Conservation (phyloP, 1,139 yeast species). For the Saccharomyces hybrid region DNA sequence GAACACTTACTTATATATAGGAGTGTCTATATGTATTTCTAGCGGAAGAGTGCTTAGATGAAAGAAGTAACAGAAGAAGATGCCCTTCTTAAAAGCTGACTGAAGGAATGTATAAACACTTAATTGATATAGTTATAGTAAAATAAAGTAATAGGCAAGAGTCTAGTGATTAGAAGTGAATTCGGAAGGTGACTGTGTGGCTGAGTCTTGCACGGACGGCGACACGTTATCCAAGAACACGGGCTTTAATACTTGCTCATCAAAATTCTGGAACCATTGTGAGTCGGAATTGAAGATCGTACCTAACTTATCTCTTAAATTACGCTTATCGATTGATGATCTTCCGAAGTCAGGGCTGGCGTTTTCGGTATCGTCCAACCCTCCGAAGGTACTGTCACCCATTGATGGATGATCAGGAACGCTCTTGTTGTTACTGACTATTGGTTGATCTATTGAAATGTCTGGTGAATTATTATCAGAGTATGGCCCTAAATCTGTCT, state of each 20-base stretch:
- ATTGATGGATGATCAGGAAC: not conserved
- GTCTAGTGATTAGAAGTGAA: not conserved
- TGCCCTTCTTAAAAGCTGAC: not conserved
- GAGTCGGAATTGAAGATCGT: slow-evolving; percentile 57
- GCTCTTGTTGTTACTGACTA: not conserved
- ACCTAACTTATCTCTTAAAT: slow-evolving; percentile 27
- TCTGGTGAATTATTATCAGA: slow-evolving; percentile 21
- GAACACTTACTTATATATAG: not conserved
- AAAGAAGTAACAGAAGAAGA: not conserved
- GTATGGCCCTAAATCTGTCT: slow-evolving; percentile 17
- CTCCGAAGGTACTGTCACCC: not conserved
- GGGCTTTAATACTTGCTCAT: slow-evolving; percentile 92
- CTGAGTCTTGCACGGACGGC: not conserved
- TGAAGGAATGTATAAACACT: not conserved
- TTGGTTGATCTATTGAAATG: slow-evolving; percentile 8
- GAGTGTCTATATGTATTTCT: no score
- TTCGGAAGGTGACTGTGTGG: not conserved
- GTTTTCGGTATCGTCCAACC: not conserved
- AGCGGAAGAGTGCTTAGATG: no score
- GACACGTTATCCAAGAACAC: slow-evolving; percentile 61
- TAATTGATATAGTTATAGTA: not conserved
- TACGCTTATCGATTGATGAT: slow-evolving; percentile 16
- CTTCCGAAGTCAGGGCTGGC: slow-evolving; percentile 6
- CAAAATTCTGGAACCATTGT: slow-evolving; percentile 88
- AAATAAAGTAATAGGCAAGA: not conserved